Conservation (phyloP, 2,329 filamentous ascomycete species). For the Orbilia brochopaga region DNA sequence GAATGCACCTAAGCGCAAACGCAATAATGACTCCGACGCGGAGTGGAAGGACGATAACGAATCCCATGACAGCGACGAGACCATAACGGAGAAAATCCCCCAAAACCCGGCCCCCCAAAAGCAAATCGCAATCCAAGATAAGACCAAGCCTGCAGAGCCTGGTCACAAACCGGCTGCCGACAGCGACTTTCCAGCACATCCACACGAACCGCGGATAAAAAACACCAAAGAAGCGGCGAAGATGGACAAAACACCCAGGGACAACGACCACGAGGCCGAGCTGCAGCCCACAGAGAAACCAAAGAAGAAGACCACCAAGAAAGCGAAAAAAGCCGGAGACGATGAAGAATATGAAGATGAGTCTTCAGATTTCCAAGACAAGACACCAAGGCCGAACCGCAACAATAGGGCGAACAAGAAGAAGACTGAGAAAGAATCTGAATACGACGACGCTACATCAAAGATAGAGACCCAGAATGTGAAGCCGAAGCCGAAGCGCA, state of each 20-base stretch:
- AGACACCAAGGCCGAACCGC: neutral
- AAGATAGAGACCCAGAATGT: too few species aligned
- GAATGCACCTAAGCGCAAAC: slow-evolving; percentile 6
- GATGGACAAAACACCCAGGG: too few species aligned
- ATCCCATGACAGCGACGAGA: neutral
- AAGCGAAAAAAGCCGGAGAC: neutral
- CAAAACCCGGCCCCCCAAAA: neutral
- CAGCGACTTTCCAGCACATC: too few species aligned
- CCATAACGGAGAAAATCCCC: neutral
- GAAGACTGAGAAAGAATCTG: neutral
- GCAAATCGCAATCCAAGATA: neutral
- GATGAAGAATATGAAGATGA: neutral
- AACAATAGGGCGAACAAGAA: neutral
- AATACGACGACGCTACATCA: too few species aligned
- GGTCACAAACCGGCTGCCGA: too few species aligned
- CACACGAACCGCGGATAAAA: too few species aligned
- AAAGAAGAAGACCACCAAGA: neutral
- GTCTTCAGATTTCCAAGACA: too few species aligned
- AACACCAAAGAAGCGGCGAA: too few species aligned
- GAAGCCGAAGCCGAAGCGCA: too few species aligned
- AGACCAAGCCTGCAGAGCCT: too few species aligned
- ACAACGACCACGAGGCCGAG: neutral
- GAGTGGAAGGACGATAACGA: slow-evolving; percentile 11
- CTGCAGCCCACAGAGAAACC: neutral
- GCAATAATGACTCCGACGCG: slow-evolving; percentile 9